Evolutionary conservation across 257 asterid species (phyloP).

Genomic region (Nicotiana tomentosiformis): DNA sequence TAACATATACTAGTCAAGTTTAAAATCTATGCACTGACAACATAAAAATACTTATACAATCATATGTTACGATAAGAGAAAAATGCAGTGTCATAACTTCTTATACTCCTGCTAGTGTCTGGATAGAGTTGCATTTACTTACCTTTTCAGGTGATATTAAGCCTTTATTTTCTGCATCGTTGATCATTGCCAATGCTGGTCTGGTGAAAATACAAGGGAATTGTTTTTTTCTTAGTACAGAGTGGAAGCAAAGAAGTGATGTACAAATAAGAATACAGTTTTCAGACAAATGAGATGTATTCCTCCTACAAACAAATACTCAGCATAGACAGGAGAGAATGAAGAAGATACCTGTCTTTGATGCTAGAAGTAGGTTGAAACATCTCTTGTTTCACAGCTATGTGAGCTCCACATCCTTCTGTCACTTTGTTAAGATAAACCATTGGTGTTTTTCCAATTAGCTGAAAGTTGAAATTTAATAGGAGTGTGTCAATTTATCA

Average conservation of each 20-base stretch:
- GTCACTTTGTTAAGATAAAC: constrained; percentile 81
- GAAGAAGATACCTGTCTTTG: constrained; percentile 71
- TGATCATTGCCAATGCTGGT: constrained; percentile 85
- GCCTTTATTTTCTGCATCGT: constrained; percentile 85
- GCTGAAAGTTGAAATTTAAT: constrained; percentile 32
- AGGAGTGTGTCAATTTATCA: background rate
- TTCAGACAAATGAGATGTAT: no score
- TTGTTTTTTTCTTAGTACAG: background rate
- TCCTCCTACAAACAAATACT: background rate
- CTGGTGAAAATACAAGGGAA: constrained; percentile 24
- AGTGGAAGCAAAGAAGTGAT: background rate
- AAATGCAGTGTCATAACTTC: no score
- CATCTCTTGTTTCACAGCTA: constrained; percentile 97
- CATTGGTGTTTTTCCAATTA: constrained; percentile 86
- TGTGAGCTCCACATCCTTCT: constrained; percentile 85
- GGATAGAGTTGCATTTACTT: background rate
- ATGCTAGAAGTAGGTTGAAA: constrained; percentile 98
- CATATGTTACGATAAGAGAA: no score
- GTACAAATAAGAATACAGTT: background rate
- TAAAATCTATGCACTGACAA: background rate
- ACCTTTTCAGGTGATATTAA: constrained; percentile 84
- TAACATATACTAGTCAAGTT: background rate
- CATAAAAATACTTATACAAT: no score
- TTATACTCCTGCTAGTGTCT: background rate
- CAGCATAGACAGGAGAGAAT: background rate